phyloP scores from a whole-genome alignment of 2,329 filamentous ascomycete genomes.

The Sclerotinia nivalis region DNA sequence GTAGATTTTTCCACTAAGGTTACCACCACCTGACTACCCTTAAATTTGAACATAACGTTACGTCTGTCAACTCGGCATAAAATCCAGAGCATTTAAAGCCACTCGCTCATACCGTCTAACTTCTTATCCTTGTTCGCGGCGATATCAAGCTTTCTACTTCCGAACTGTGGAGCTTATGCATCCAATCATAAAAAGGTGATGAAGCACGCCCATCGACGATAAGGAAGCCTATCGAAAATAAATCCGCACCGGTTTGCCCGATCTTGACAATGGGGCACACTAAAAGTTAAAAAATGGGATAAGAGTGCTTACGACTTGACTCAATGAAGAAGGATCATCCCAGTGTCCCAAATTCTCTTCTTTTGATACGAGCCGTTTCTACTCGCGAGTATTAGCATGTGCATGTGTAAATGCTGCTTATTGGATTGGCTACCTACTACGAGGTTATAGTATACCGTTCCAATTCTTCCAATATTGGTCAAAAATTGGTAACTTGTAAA shows the following conservation, averaged over 20 bases:
- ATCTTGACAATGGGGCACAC: neutral
- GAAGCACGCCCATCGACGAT: constrained; percentile 16
- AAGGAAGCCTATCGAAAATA: neutral
- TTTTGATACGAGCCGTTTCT: neutral
- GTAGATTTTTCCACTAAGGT: neutral
- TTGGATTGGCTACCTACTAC: neutral
- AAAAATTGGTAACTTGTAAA: constrained; percentile 1
- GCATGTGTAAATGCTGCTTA: neutral
- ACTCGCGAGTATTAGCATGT: neutral
- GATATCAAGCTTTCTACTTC: neutral
- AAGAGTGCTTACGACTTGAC: neutral
- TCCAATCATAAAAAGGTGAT: constrained; percentile 1
- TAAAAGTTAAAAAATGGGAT: neutral
- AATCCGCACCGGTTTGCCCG: constrained; percentile 1
- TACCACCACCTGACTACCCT: neutral
- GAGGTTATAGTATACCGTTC: neutral
- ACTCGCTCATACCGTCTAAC: neutral
- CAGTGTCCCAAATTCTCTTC: neutral
- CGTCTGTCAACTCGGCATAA: neutral
- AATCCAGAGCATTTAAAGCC: neutral
- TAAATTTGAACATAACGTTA: neutral
- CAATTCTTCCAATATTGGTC: neutral
- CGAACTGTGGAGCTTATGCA: neutral
- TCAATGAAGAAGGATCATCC: constrained; percentile 2
- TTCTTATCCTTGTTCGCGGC: neutral